Evolutionary conservation across 139 green algal species (phyloP).

Genomic region (Eudorina sp.): DNA sequence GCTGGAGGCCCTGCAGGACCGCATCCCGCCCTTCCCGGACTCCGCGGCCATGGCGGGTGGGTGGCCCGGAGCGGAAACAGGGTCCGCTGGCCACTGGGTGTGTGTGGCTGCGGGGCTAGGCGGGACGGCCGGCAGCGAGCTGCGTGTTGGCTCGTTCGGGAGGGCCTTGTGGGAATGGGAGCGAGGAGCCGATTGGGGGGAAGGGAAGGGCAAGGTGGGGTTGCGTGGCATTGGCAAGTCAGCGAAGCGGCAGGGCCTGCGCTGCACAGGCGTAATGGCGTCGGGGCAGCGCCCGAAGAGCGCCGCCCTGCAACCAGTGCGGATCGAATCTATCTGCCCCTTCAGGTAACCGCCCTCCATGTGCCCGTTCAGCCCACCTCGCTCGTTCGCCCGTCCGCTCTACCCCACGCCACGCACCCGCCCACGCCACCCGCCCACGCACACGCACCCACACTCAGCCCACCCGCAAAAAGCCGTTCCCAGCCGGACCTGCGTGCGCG

Average conservation of each 20-base stretch:
- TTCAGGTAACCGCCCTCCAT: too few species aligned
- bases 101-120: neutral
- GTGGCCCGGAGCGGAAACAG: too few species aligned
- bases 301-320: too few species aligned
- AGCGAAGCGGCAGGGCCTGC: too few species aligned
- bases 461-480: neutral
- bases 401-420: neutral
- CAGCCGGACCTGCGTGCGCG: neutral
- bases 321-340: too few species aligned
- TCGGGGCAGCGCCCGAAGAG: too few species aligned
- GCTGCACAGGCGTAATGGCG: too few species aligned
- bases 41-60: conserved; percentile 17
- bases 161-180: neutral
- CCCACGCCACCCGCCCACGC: neutral
- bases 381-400: too few species aligned
- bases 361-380: too few species aligned
- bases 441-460: neutral
- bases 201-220: neutral
- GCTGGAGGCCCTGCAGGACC: conserved; percentile 86
- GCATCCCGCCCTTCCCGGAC: conserved; percentile 85
- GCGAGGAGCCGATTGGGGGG: neutral
- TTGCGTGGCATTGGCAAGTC: neutral
- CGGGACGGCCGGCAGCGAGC: neutral
- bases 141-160: neutral
- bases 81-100: too few species aligned